Evolutionary conservation across 1,284 basidiomycete species (phyloP).

Genomic region (Apiotrichum akiyoshidainum): DNA sequence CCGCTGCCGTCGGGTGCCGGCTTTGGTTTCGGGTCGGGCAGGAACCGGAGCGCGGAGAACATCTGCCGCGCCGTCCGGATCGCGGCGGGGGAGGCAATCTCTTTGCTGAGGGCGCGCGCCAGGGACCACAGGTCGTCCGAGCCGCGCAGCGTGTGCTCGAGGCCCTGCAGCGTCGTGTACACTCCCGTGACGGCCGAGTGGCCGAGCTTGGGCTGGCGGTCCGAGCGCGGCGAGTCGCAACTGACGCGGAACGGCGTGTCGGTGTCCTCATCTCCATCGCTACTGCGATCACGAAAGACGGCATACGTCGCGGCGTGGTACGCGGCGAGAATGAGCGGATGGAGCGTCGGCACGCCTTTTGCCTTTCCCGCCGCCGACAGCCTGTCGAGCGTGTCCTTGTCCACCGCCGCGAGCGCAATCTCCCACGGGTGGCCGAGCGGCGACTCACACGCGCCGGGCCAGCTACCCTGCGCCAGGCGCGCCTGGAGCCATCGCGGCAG

Average conservation of each 20-base stretch:
- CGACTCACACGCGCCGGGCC: conserved; percentile 23
- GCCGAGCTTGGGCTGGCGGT: conserved; percentile 20
- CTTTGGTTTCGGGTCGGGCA: conserved; percentile 24
- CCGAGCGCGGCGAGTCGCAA: conserved; percentile 15
- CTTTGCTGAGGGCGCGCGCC: background rate
- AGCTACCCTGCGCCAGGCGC: conserved; percentile 15
- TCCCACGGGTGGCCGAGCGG: conserved; percentile 2
- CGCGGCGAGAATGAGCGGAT: conserved; percentile 30
- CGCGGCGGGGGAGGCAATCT: background rate
- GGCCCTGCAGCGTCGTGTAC: conserved; percentile 23
- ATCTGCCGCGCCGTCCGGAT: conserved; percentile 1
- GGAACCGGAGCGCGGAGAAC: conserved; percentile 29
- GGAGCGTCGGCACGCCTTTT: conserved; percentile 30
- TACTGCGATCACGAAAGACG: background rate
- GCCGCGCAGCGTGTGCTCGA: conserved; percentile 2
- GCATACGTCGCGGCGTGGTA: conserved; percentile 27
- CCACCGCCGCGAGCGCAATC: conserved; percentile 17
- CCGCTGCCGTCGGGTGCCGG: background rate
- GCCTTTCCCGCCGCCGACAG: conserved; percentile 22
- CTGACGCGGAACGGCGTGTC: background rate
- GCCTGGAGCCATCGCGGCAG: conserved; percentile 29
- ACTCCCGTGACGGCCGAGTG: conserved; percentile 27
- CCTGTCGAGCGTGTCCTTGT: conserved; percentile 8
- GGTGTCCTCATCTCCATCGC: background rate
- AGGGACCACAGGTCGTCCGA: conserved; percentile 27